A percentile compares a stretch with the other conserved stretches of the same genome.
Evolutionary conservation across 1,284 basidiomycete genomes (phyloP).

Genomic region (Tremellales sp.): DNA sequence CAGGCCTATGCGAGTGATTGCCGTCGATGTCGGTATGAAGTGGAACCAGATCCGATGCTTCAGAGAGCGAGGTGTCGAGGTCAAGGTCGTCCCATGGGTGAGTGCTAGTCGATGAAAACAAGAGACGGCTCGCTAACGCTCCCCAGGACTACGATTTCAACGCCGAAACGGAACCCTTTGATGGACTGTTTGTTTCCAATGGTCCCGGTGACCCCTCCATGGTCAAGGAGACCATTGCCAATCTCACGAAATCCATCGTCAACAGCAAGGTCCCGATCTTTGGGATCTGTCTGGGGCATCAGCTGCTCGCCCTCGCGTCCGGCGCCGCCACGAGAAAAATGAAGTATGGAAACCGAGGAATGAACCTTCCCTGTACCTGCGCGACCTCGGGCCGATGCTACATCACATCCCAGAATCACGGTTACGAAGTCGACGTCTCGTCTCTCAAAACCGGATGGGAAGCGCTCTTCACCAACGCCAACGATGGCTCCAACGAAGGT

Average conservation of each 20-base stretch:
- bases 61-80: slow-evolving; percentile 83
- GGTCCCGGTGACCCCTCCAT: slow-evolving; percentile 96
- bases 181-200: slow-evolving; percentile 96
- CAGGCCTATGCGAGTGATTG: slow-evolving; percentile 77
- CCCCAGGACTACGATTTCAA: slow-evolving; percentile 81
- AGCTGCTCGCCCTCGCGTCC: slow-evolving; percentile 90
- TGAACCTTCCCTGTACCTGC: slow-evolving; percentile 98
- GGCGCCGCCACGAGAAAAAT: slow-evolving; percentile 95
- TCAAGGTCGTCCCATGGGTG: slow-evolving; percentile 94
- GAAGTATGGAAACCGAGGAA: slow-evolving; percentile 99
- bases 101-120: slow-evolving; percentile 11
- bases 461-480: slow-evolving; percentile 93
- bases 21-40: slow-evolving; percentile 98
- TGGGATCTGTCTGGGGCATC: slow-evolving; percentile 98
- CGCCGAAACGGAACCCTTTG: slow-evolving; percentile 71
- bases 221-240: slow-evolving; percentile 68
- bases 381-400: slow-evolving; percentile 92
- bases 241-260: slow-evolving; percentile 69
- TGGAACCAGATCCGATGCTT: slow-evolving; percentile 99
- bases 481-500: slow-evolving; percentile 96
- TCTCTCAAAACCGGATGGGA: slow-evolving; percentile 84
- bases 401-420: slow-evolving; percentile 99
- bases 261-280: slow-evolving; percentile 82
- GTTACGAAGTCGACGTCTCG: slow-evolving; percentile 85
- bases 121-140: not conserved